Base-by-base conservation (phyloP, 768 basidiomycete species). In the Megacollybia marginata region DNA sequence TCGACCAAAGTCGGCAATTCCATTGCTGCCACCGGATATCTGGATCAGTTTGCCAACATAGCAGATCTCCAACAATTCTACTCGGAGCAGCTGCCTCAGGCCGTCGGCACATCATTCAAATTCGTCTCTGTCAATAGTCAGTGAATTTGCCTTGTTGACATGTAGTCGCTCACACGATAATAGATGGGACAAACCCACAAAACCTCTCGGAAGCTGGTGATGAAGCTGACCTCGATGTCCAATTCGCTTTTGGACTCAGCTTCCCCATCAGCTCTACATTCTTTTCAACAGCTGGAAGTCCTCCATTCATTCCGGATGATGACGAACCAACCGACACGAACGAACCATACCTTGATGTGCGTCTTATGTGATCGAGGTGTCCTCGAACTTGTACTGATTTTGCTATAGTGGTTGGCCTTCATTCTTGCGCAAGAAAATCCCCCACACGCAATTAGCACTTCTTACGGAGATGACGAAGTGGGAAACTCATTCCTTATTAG, bases 391-490 rank as follows among this genome's bases (percentile, higher is more conserved):
- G 54, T 51, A 49, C 45, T 19, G 55, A 23, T 28, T 9, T 13
- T 15, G 23, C 15, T 11, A n/a, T 44, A 83, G 70, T 88, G 85
- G 85, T 64, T 88, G 13, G 71, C 81, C 40, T 81, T 74, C 50
- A 59, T 86, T n/a, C 64, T 78, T 0, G 55, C 54, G 9, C 72
- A 76, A n/a, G 47, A 65, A 9, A 59, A 68, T 33, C 62, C 74
- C 2, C 83, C 85, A 10, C 73, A 77, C 53, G 69, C 78, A 4
- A 85, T 89, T 38, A 83, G 83, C 0, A 87, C 83, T 0, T 84
- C 82, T 54, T 88, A 88, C 58, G 82, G 74, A 3, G 85, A 88
- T 86, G 88, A 49, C 84, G 85, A 59, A 80, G 83, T 31, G 77
- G 82, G 82, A 51, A 35, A 56, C 7, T 49, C 28, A n/a, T n/a